Evolutionary conservation across 116 monocot species (phyloP), one percentile per base, ranked within the genome.

Genomic region (Papilionanthe hybrid): DNA sequence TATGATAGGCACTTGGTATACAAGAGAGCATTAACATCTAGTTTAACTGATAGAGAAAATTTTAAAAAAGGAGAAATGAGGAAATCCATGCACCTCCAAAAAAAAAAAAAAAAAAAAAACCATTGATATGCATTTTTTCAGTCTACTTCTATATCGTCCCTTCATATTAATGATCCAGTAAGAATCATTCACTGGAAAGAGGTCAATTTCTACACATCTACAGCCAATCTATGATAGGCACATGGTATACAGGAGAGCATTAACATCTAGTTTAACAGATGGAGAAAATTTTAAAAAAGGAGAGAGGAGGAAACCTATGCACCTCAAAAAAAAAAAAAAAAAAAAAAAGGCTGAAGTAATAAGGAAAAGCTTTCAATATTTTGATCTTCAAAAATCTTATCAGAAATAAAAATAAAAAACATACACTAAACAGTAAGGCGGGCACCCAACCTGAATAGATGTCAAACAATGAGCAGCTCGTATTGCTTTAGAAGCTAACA

Each of bases 401-500:
- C 37, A 30, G 69, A 69, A 69, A 32, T 69, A 37, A 5, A 55
- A 77, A 7, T 9, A 55, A 56, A 15, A 32, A n/a, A 4, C 18
- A 57, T 55, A 32, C 29, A 30, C 30, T 57, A 32, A 32, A 22
- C 4, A n/a, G 37, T 32, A 32, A 9, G 13, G 57, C 66, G 42
- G 60, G 29, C 19, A 37, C 67, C 83, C 53, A 78, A 98, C 98
- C 90, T 98, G 98, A 82, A 98, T 94, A 37, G 98, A 98, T 80
- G 98, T 98, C 86, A 94, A 91, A 82, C 98, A 94, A 88, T 98
- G 98, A 83, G 98, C 95, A 86, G 98, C 98, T 86, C 94, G 85
- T 66, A 98, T 98, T 81, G 98, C 91, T 79, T 91, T 91, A 74
- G 98, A 98, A 82, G 93, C 88, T 41, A 98, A 86, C 80, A 98